Evolutionary conservation across 768 basidiomycete genomes (phyloP).

Genomic region (Termitomyces sp.): DNA sequence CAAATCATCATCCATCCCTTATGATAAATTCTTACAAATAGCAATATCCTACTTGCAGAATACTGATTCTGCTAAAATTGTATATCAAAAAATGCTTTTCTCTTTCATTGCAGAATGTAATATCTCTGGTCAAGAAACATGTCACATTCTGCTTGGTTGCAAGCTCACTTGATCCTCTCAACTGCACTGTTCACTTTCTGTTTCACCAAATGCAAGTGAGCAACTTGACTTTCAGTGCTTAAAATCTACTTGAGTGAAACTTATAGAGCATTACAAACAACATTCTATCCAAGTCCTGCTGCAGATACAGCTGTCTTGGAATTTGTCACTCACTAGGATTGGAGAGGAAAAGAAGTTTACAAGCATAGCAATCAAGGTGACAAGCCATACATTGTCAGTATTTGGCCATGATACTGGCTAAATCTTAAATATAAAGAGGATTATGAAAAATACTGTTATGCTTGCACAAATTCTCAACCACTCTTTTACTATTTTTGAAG

Average conservation of each 20-base stretch:
- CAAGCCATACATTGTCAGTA: not conserved
- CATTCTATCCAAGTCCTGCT: too few species aligned
- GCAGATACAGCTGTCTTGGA: too few species aligned
- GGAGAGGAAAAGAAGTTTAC: not conserved
- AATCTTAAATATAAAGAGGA: not conserved
- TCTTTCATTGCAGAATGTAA: conserved; percentile 8
- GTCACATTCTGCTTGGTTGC: conserved; percentile 7
- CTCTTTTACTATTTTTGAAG: not conserved
- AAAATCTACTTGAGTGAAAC: not conserved
- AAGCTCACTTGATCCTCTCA: conserved; percentile 1
- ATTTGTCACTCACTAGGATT: conserved; percentile 1
- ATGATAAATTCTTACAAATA: conserved; percentile 3
- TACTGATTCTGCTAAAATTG: conserved; percentile 5
- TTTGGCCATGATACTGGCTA: too few species aligned
- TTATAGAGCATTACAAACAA: conserved; percentile 1
- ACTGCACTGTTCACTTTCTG: not conserved
- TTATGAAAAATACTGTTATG: conserved; percentile 9
- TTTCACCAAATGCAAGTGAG: conserved; percentile 9
- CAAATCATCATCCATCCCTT: not conserved
- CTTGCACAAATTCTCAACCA: conserved; percentile 3
- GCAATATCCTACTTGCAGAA: conserved; percentile 4
- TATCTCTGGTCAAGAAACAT: conserved; percentile 7
- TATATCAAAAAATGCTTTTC: conserved; percentile 9
- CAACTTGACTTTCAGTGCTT: not conserved
- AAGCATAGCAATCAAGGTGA: not conserved